These are phyloP conservation scores for Sergeia podlipaevii DNA, from an alignment of 208 protist species.

Conservation along the genomic window DNA sequence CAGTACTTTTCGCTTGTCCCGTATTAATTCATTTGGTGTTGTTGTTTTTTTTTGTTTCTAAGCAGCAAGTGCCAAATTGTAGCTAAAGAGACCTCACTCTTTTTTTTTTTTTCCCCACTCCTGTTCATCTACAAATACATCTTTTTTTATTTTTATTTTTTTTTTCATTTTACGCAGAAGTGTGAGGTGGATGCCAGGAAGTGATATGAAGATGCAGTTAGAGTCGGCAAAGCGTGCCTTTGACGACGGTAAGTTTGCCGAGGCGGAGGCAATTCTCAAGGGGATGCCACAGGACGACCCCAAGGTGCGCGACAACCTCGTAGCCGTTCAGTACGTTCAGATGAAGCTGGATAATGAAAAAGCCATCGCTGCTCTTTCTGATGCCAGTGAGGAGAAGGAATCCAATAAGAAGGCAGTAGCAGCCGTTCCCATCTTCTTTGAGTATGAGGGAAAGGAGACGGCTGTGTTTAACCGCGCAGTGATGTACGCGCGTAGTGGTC, in stretches of 20 bases:
- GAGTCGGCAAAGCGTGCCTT: conserved; percentile 65
- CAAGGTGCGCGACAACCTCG: conserved; percentile 82
- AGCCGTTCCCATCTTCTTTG: conserved; percentile 27
- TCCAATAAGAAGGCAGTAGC: conserved; percentile 9
- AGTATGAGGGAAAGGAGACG: conserved; percentile 83
- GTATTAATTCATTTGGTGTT: too few species aligned
- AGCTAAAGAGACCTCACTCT: too few species aligned
- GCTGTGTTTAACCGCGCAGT: conserved; percentile 74
- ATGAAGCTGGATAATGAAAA: conserved; percentile 49
- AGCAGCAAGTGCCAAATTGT: too few species aligned
- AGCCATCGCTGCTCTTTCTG: conserved; percentile 30
- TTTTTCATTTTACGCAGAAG: neutral
- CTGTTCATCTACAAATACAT: too few species aligned
- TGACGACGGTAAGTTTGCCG: conserved; percentile 57
- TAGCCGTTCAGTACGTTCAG: conserved; percentile 59
- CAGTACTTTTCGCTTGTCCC: too few species aligned
- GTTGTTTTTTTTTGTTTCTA: too few species aligned
- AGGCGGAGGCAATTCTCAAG: conserved; percentile 57
- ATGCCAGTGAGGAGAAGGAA: conserved; percentile 20
- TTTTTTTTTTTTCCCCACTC: conserved; percentile 2
- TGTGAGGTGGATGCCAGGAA: neutral
- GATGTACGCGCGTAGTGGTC: conserved; percentile 60
- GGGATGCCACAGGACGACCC: conserved; percentile 65
- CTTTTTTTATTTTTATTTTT: too few species aligned
- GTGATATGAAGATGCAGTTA: conserved; percentile 32